Conservation (phyloP, 371 early-diverging fungal species). For the Choanephora cucurbitarum region DNA sequence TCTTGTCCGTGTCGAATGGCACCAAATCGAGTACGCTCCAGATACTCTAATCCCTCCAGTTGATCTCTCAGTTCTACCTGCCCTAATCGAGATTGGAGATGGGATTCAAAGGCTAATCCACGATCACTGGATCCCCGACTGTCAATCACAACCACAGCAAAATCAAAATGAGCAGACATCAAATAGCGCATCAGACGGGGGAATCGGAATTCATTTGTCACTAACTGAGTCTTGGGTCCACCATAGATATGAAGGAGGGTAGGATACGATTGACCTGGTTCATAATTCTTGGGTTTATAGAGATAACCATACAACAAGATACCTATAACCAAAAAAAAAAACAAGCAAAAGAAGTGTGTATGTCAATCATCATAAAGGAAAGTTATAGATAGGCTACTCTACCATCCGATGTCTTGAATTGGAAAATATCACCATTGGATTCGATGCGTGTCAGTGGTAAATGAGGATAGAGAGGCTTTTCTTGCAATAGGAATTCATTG, state of each 20-base stretch:
- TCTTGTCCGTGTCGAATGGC: conserved; percentile 30
- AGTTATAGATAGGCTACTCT: too few relatives aligned
- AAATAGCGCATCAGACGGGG: conserved; percentile 66
- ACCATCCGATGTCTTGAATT: conserved; percentile 29
- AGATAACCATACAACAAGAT: conserved; percentile 61
- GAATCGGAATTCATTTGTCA: conserved; percentile 72
- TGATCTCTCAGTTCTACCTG: conserved; percentile 73
- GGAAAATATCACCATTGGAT: conserved; percentile 24
- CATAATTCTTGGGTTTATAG: conserved; percentile 60
- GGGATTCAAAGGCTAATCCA: conserved; percentile 68
- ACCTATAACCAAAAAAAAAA: too few relatives aligned
- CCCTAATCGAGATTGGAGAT: conserved; percentile 58
- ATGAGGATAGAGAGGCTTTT: background rate
- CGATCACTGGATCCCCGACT: conserved; percentile 75
- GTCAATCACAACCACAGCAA: conserved; percentile 75
- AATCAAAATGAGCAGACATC: conserved; percentile 65
- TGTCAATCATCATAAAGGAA: too few relatives aligned
- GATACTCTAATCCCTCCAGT: conserved; percentile 61
- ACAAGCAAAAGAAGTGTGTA: too few relatives aligned
- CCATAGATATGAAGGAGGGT: conserved; percentile 65
- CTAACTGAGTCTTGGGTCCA: conserved; percentile 67
- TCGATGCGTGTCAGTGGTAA: background rate
- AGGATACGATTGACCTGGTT: conserved; percentile 55
- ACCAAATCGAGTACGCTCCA: conserved; percentile 52
- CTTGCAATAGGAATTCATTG: background rate